Conservation (phyloP, 495 filamentous ascomycete genomes). For the Pseudotulostoma volvatum region DNA sequence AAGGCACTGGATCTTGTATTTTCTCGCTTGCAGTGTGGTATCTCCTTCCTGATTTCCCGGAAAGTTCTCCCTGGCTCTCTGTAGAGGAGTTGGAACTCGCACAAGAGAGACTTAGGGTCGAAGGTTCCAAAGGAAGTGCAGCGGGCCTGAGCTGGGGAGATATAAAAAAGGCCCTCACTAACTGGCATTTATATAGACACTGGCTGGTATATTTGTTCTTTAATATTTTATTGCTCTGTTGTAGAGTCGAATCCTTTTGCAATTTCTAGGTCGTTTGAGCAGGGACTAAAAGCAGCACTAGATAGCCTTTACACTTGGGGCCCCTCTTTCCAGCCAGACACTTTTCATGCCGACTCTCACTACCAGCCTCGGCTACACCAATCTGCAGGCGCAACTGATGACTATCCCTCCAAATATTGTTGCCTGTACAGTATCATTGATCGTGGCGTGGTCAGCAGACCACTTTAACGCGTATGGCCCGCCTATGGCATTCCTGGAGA, state of each 20-base stretch:
- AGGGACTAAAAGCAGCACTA: conserved; percentile 32
- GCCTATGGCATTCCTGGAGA: too few species aligned
- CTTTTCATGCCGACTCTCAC: conserved; percentile 44
- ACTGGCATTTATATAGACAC: conserved; percentile 48
- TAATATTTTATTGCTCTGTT: too few species aligned
- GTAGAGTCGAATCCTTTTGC: neutral
- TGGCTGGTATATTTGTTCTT: conserved; percentile 25
- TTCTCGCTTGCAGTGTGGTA: conserved; percentile 29
- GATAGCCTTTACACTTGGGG: conserved; percentile 33
- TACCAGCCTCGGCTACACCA: conserved; percentile 34
- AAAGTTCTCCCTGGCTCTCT: conserved; percentile 41
- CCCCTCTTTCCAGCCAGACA: conserved; percentile 38
- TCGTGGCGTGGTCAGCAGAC: conserved; percentile 36
- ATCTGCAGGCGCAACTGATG: conserved; percentile 30
- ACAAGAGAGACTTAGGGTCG: conserved; percentile 23
- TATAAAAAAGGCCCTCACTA: conserved; percentile 28
- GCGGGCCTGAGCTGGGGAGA: conserved; percentile 11
- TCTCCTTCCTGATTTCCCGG: conserved; percentile 27
- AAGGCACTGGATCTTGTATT: conserved; percentile 47
- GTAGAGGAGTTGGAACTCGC: conserved; percentile 18
- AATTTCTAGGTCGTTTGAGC: conserved; percentile 31
- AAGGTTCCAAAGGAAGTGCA: conserved; percentile 29
- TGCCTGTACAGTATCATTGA: conserved; percentile 2
- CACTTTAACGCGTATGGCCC: conserved; percentile 48
- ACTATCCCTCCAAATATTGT: conserved; percentile 16